Evolutionary conservation across 148 eudicot species (phyloP), one percentile per base, ranked within the genome.

Genomic region (Rhododendron ovatum): DNA sequence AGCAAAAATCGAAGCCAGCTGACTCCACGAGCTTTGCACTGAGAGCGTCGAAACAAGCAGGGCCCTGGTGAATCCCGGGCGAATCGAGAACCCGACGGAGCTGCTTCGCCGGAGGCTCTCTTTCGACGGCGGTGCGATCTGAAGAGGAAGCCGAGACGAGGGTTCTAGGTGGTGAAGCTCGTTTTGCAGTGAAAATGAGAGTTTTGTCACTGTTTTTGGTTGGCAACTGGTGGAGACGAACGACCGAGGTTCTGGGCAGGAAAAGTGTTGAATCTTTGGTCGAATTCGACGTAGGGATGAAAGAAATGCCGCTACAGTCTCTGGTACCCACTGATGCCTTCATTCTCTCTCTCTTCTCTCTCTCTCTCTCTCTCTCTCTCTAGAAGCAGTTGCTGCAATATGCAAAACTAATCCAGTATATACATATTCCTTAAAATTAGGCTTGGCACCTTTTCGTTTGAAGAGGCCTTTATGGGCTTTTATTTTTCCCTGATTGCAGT

Each of bases 31-130:
- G 98, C 91, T 92, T 94, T 18, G 99, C 99, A 69, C 98, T 95
- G 47, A 96, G 94, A 85, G 93, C 97, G 69, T 96, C 97, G 76
- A 96, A 96, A 91, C 98, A 95, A 37, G 99, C 99, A 0, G 99
- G 98, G 28, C 98, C 99, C 80, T 89, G 99, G 78, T 96, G 96
- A 63, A 94, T 61, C 10, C 98, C 99, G 37, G 94, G 93, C 13
- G 94, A 90, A 2, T 88, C 87, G 1, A 96, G 94, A 80, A 95
- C 80, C 33, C 88, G 86, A 11, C 98, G 88, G n/a, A 96, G 95
- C 17, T 85, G 63, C 89, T 87, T 88, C 11, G 90, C 92, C n/a
- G 92, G 93, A 61, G 92, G 83, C 17, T 82, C 87, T 2, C 37
- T 83, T n/a, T 41, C 39, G 22, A 35, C 30, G 3, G 45, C 14